These are phyloP conservation scores for Monosporascus sp. DNA, from an alignment of 2,329 filamentous ascomycete species.

Conservation along the genomic window DNA sequence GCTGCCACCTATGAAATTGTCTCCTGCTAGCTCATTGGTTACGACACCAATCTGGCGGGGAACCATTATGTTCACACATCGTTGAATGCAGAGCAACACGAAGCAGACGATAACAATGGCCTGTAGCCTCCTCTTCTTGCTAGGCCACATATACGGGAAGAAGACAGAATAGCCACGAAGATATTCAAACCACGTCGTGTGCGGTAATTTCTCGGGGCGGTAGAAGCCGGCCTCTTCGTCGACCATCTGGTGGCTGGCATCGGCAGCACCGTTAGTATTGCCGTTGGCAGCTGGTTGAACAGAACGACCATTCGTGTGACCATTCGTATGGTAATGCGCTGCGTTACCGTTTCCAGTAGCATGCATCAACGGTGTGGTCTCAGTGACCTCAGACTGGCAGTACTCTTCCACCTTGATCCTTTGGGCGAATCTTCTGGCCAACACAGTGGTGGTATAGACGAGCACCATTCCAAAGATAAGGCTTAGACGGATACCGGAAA, in stretches of 20 bases:
- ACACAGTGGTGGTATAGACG: slow-evolving; percentile 52
- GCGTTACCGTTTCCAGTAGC: slow-evolving; percentile 13
- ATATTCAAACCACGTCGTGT: slow-evolving; percentile 95
- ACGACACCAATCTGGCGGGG: slow-evolving; percentile 77
- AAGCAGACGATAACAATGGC: slow-evolving; percentile 79
- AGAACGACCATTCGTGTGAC: slow-evolving; percentile 13
- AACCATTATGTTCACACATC: slow-evolving; percentile 80
- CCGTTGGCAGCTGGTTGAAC: slow-evolving; percentile 18
- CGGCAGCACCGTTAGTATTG: slow-evolving; percentile 36
- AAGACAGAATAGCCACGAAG: slow-evolving; percentile 87
- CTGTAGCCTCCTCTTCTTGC: slow-evolving; percentile 69
- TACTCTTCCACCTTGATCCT: slow-evolving; percentile 38
- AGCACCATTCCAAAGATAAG: slow-evolving; percentile 59
- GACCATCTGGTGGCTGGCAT: slow-evolving; percentile 22
- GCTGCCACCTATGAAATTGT: slow-evolving; percentile 43
- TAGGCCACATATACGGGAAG: slow-evolving; percentile 95
- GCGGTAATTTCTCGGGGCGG: slow-evolving; percentile 78
- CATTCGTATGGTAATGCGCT: slow-evolving; percentile 15
- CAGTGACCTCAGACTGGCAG: slow-evolving; percentile 38
- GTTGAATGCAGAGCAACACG: slow-evolving; percentile 70
- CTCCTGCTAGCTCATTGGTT: slow-evolving; percentile 62
- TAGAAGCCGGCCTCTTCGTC: slow-evolving; percentile 78
- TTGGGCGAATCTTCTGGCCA: slow-evolving; percentile 36
- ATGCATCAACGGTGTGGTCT: slow-evolving; percentile 59
- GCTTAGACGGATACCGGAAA: slow-evolving; percentile 65